These are phyloP conservation scores for Acer yangbiense DNA, from an alignment of 345 rosid genomes.

Conservation along the genomic window DNA sequence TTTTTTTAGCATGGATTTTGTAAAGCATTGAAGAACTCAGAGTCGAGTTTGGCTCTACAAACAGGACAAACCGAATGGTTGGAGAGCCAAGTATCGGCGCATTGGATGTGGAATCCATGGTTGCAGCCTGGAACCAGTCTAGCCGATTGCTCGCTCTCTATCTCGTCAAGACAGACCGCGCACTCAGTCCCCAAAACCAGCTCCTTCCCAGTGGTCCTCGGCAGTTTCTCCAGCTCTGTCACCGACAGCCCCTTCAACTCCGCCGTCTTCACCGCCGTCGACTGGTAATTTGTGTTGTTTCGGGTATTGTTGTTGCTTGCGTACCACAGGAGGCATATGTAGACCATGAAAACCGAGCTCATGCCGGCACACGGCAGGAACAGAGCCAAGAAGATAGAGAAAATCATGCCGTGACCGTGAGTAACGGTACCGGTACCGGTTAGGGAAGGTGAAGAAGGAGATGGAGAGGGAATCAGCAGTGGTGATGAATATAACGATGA, in stretches of 20 bases:
- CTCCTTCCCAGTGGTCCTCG: conserved; percentile 65
- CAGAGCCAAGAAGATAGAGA: conserved; percentile 61
- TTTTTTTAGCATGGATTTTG: conserved; percentile 24
- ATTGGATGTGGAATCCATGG: conserved; percentile 78
- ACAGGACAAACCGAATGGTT: conserved; percentile 65
- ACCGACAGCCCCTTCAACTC: conserved; percentile 51
- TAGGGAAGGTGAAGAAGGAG: conserved; percentile 21
- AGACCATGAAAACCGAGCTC: conserved; percentile 58
- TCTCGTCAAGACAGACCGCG: conserved; percentile 80
- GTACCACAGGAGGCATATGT: conserved; percentile 62
- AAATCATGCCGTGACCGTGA: conserved; percentile 35
- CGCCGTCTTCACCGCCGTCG: conserved; percentile 31
- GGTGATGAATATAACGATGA: no score
- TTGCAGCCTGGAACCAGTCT: conserved; percentile 81
- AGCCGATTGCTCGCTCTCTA: conserved; percentile 55
- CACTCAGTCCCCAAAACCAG: conserved; percentile 69
- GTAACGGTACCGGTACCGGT: neutral
- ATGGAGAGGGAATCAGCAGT: conserved; percentile 6
- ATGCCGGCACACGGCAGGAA: conserved; percentile 72
- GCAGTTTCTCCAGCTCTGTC: conserved; percentile 64
- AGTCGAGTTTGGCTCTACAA: conserved; percentile 58
- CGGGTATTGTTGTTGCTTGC: conserved; percentile 21
- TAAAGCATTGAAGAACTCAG: conserved; percentile 20
- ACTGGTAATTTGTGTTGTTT: neutral
- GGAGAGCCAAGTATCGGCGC: conserved; percentile 86